phyloP scores from a whole-genome alignment of 2,329 filamentous ascomycete species.

The Zymoseptoria ardabiliae region DNA sequence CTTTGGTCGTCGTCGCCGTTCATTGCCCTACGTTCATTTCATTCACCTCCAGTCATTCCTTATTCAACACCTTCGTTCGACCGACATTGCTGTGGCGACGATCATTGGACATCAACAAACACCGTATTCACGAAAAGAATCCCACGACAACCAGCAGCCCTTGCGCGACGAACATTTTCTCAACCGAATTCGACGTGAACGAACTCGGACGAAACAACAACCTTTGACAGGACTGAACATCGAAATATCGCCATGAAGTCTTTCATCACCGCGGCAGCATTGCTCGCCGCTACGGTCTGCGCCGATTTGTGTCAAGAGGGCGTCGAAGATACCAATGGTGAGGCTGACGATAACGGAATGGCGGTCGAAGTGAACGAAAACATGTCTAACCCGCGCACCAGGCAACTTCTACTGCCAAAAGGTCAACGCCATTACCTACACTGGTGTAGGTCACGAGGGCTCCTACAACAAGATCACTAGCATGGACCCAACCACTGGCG shows the following conservation, averaged over 20 bases:
- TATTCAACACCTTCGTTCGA: background rate
- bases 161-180: background rate
- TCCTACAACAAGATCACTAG: conserved; percentile 56
- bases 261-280: conserved; percentile 24
- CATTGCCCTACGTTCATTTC: background rate
- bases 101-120: background rate
- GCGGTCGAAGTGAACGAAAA: background rate
- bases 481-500: conserved; percentile 50
- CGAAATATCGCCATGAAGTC: conserved; percentile 25
- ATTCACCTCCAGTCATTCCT: background rate
- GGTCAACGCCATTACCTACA: conserved; percentile 62
- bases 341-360: background rate
- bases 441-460: conserved; percentile 38
- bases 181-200: background rate
- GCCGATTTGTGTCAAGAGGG: conserved; percentile 26
- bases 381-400: background rate
- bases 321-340: conserved; percentile 22
- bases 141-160: background rate
- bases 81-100: background rate
- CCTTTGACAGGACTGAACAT: background rate
- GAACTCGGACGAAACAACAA: background rate
- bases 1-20: background rate
- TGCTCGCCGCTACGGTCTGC: conserved; percentile 23
- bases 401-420: conserved; percentile 62
- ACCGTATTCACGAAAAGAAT: background rate